phyloP scores from a whole-genome alignment of 768 basidiomycete species.

The Trametes maxima region DNA sequence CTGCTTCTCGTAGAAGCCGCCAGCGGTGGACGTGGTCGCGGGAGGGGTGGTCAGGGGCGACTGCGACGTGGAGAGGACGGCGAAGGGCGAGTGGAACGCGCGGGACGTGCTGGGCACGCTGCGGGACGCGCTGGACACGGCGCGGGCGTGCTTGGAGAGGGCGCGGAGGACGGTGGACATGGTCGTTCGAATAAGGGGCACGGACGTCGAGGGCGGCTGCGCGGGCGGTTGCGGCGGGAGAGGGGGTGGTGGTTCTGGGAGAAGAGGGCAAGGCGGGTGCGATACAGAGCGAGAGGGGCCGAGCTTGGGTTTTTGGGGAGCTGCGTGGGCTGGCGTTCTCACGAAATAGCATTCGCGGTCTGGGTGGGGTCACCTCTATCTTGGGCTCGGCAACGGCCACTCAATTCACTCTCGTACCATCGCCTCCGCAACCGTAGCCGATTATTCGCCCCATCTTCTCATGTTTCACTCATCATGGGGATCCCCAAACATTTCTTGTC shows the following conservation, averaged over 20 bases:
- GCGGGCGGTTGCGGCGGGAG: slow-evolving; percentile 4
- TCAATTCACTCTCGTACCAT: slow-evolving; percentile 18
- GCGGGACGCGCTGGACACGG: slow-evolving; percentile 30
- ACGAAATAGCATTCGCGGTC: slow-evolving; percentile 6
- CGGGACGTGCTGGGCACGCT: slow-evolving; percentile 39
- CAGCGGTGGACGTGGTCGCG: slow-evolving; percentile 26
- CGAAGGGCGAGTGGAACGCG: slow-evolving; percentile 68
- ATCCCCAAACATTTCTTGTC: slow-evolving; percentile 12
- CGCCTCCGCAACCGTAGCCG: not conserved
- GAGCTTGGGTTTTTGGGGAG: slow-evolving; percentile 19
- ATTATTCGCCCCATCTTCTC: not conserved
- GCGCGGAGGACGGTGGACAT: slow-evolving; percentile 37
- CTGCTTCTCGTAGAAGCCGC: slow-evolving; percentile 59
- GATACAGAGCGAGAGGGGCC: not conserved
- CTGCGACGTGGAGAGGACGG: slow-evolving; percentile 45
- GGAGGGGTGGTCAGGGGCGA: slow-evolving; percentile 38
- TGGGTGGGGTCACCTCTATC: slow-evolving; percentile 21
- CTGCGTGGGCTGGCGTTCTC: not conserved
- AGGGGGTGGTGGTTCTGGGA: not conserved
- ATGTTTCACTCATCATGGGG: slow-evolving; percentile 9
- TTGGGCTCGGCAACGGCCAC: slow-evolving; percentile 9
- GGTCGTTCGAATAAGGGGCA: slow-evolving; percentile 4
- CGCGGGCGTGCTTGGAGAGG: slow-evolving; percentile 33
- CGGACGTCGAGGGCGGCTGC: slow-evolving; percentile 10
- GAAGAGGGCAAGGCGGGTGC: not conserved